Base-by-base conservation (phyloP, 2,329 filamentous ascomycete genomes). In the Botryotinia calthae region DNA sequence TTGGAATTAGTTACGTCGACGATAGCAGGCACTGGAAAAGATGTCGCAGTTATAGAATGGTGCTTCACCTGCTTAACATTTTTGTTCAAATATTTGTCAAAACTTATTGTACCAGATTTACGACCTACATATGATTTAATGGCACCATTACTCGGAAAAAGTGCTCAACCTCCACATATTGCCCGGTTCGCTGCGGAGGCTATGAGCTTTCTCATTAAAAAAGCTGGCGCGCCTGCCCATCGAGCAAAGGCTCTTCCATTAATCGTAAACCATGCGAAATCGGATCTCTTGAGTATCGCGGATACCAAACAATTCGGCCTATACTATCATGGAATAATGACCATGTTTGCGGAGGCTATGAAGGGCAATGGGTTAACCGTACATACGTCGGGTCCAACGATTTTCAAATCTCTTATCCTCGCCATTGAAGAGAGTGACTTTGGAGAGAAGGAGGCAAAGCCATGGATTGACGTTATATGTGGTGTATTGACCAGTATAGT, bases 81-180 rank as follows among this genome's bases (percentile, higher is more conserved):
- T 86, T 86, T 98, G 58, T 98, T 99, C 88, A 99, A 99, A 81
- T 98, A 98, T 80, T 88, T 99, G 8, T 97, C 94, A 2, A 90
- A 93, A 76, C 87, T 98, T 0, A 83, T 99, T 34, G 92, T 96
- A 0, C 91, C 94, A 6, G 93, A 99, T 80, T 83, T 99, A 75
- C 87, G 93, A 75, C 94, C 95, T 64, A 91, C 97, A 2, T 95
- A 94, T 80, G 88, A 93, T 79, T 89, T 96, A 70, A 89, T 99
- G 84, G 88, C 92, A 0, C 91, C 94, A 4, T 87, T 98, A 70
- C 87, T 99, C 44, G 96, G 95, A 75, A 95, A 92, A 81, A 86
- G 90, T 73, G 89, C 89, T 72, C 93, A 95, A 76, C 96, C 95
- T 76, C 88, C 90, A 25, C 95, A 97, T 82, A 93, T 98, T 76